Evolutionary conservation across 495 filamentous ascomycete genomes (phyloP).

Genomic region (Tuber indicum): DNA sequence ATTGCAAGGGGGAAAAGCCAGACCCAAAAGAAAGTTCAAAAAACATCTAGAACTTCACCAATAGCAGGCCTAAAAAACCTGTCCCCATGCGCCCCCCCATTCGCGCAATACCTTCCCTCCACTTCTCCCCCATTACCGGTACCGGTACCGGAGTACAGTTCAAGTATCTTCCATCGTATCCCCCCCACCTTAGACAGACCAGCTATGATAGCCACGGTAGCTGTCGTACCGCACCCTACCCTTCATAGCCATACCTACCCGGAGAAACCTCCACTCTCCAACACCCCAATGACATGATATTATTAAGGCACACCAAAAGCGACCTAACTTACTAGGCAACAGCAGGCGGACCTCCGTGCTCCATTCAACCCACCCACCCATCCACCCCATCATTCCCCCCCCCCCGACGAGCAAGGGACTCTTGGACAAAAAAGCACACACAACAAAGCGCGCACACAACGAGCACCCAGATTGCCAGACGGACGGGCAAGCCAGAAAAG

Average conservation of each 20-base stretch:
- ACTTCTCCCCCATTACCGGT: neutral
- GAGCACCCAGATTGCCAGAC: neutral
- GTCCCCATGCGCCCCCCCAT: neutral
- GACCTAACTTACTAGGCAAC: neutral
- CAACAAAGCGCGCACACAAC: slow-evolving; percentile 2
- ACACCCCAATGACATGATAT: neutral
- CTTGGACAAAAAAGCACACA: neutral
- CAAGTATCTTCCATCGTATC: neutral
- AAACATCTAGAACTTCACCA: neutral
- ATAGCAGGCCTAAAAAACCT: neutral
- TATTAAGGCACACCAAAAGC: neutral
- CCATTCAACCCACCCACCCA: too few species aligned
- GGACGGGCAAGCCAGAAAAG: neutral
- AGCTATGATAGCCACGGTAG: neutral
- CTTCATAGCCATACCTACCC: neutral
- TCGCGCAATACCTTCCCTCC: neutral
- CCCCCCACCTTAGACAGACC: neutral
- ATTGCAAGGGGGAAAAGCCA: neutral
- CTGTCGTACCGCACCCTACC: neutral
- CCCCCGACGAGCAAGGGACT: neutral
- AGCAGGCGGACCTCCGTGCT: neutral
- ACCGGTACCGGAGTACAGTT: too few species aligned
- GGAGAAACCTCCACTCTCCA: neutral
- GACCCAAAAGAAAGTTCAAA: neutral
- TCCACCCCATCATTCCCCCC: neutral